phyloP scores from a whole-genome alignment of 2,329 filamentous ascomycete genomes.

The Fonsecaea nubica region DNA sequence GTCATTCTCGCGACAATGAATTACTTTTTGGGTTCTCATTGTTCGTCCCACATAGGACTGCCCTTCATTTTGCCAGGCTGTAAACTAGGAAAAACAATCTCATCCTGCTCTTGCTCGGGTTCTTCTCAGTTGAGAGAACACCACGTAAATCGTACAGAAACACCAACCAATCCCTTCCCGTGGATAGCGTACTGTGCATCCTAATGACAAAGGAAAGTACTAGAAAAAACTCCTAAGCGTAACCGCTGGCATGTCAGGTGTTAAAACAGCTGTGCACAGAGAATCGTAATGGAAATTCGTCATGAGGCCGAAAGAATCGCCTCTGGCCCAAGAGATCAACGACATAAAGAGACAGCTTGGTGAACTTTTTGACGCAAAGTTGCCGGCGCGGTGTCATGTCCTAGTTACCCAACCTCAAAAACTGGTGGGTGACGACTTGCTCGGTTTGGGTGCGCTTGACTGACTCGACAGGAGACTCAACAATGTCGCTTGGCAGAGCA shows the following conservation, averaged over 20 bases:
- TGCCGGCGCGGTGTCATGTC: background rate
- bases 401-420: constrained; percentile 36
- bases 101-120: background rate
- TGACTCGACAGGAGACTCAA: constrained; percentile 28
- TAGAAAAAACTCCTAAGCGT: background rate
- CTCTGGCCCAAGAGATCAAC: background rate
- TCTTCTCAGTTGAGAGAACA: background rate
- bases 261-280: background rate
- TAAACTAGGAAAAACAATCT: background rate
- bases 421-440: constrained; percentile 16
- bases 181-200: background rate
- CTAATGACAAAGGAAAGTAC: background rate
- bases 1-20: background rate
- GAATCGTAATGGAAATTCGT: background rate
- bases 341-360: background rate
- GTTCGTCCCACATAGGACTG: background rate
- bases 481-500: constrained; percentile 23
- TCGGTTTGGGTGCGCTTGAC: constrained; percentile 23
- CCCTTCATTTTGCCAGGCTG: background rate
- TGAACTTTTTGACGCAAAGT: background rate
- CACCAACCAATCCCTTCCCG: background rate
- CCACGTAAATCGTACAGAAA: background rate
- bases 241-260: background rate
- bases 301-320: background rate
- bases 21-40: background rate